Conservation (phyloP, 371 early-diverging fungal genomes). For the Mucor piriformis region DNA sequence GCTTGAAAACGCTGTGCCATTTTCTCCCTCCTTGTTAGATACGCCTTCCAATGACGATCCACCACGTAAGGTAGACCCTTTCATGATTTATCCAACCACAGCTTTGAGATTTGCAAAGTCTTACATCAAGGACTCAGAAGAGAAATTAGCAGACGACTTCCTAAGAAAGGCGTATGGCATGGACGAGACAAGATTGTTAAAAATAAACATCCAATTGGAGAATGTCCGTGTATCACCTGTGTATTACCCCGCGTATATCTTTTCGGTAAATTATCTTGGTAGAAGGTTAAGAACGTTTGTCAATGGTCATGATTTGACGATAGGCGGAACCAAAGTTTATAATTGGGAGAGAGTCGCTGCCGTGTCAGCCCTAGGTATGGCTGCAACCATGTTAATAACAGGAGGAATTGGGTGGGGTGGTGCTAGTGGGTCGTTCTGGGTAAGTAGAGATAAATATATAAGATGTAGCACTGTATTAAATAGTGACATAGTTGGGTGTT, state of each 20-base stretch:
- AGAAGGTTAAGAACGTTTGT: conserved; percentile 60
- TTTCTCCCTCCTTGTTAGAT: conserved; percentile 48
- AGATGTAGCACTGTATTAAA: no score
- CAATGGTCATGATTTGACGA: conserved; percentile 53
- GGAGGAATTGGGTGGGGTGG: conserved; percentile 53
- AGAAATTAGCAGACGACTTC: conserved; percentile 48
- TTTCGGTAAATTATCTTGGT: conserved; percentile 53
- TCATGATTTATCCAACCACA: conserved; percentile 54
- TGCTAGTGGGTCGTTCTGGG: conserved; percentile 52
- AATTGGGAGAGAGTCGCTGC: conserved; percentile 58
- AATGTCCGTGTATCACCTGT: conserved; percentile 56
- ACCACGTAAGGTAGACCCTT: conserved; percentile 53
- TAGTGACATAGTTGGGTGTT: conserved; percentile 61
- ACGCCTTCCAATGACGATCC: conserved; percentile 18
- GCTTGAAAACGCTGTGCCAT: conserved; percentile 45
- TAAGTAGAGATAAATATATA: conserved; percentile 7
- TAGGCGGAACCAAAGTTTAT: conserved; percentile 60
- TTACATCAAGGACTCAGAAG: conserved; percentile 53
- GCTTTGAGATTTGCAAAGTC: conserved; percentile 55
- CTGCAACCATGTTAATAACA: conserved; percentile 34
- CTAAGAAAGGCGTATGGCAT: conserved; percentile 49
- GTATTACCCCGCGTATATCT: conserved; percentile 61
- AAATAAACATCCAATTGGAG: conserved; percentile 48
- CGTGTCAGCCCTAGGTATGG: conserved; percentile 52
- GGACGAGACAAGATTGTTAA: conserved; percentile 56